phyloP scores from a whole-genome alignment of 169 alveolate species.

The Plasmodium inui region DNA sequence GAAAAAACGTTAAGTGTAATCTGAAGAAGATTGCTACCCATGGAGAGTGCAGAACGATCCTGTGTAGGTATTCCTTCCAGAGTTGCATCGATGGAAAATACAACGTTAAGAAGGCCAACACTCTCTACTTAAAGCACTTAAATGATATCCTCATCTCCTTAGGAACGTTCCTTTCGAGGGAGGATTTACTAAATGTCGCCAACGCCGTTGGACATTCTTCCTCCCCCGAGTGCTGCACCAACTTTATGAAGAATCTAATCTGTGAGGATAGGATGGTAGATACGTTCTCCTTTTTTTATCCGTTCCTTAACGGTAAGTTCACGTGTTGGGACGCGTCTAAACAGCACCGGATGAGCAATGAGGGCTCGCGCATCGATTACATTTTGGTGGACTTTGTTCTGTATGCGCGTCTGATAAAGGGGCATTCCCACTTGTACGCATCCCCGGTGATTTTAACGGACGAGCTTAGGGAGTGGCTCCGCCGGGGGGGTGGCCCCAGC shows the following conservation, averaged over 20 bases:
- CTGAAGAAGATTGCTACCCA: neutral
- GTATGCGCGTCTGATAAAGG: slow-evolving; percentile 25
- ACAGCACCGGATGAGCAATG: slow-evolving; percentile 38
- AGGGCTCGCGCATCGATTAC: slow-evolving; percentile 66
- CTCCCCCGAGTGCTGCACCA: slow-evolving; percentile 41
- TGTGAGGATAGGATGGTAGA: slow-evolving; percentile 66
- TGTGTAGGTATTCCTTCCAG: slow-evolving; percentile 38
- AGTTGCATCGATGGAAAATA: slow-evolving; percentile 9
- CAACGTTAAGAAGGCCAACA: slow-evolving; percentile 15
- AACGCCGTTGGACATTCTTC: slow-evolving; percentile 21
- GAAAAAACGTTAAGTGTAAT: neutral
- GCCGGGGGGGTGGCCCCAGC: neutral
- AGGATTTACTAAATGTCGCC: slow-evolving; percentile 27
- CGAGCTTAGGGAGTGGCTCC: neutral
- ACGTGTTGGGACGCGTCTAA: slow-evolving; percentile 70
- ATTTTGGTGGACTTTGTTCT: slow-evolving; percentile 48
- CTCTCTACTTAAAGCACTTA: slow-evolving; percentile 38
- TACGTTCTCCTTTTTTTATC: slow-evolving; percentile 41
- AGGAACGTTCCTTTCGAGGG: slow-evolving; percentile 21
- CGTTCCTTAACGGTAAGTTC: slow-evolving; percentile 43
- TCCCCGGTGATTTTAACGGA: slow-evolving; percentile 37
- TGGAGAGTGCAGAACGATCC: slow-evolving; percentile 3
- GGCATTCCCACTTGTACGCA: slow-evolving; percentile 14
- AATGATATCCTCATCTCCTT: slow-evolving; percentile 27
- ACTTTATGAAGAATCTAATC: slow-evolving; percentile 30